Evolutionary conservation across 2,329 filamentous ascomycete species (phyloP).

Genomic region (Aspergillus neotritici): DNA sequence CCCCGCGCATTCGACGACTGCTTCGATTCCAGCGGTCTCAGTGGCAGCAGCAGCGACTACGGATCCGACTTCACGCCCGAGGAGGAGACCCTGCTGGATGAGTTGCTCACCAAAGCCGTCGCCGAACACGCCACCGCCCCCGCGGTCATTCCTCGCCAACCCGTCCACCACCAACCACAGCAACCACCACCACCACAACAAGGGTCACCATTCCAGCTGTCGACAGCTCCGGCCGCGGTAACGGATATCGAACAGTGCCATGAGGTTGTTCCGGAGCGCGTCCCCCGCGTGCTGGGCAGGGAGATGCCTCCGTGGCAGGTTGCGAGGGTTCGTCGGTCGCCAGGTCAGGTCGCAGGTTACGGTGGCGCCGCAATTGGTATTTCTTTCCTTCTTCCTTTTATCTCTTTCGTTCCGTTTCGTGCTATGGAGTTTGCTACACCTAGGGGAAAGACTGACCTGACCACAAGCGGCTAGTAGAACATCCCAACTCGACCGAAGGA

Average conservation of each 20-base stretch:
- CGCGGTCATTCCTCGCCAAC: conserved; percentile 14
- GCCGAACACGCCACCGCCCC: conserved; percentile 25
- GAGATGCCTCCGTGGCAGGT: conserved; percentile 28
- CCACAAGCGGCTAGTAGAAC: conserved; percentile 57
- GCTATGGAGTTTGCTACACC: background rate
- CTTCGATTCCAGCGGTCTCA: conserved; percentile 1
- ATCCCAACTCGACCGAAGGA: conserved; percentile 35
- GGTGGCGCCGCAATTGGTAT: conserved; percentile 28
- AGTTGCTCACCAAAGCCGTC: conserved; percentile 45
- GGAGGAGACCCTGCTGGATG: conserved; percentile 50
- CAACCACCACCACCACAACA: conserved; percentile 11
- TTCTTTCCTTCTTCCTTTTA: conserved; percentile 39
- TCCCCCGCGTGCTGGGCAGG: conserved; percentile 39
- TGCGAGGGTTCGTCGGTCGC: conserved; percentile 11
- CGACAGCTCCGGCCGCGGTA: conserved; percentile 17
- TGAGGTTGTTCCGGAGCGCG: conserved; percentile 30
- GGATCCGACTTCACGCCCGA: conserved; percentile 57
- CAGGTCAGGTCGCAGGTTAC: conserved; percentile 24
- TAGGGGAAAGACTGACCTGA: conserved; percentile 51
- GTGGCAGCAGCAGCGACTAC: conserved; percentile 49
- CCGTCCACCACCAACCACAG: conserved; percentile 14
- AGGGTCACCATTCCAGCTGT: conserved; percentile 3
- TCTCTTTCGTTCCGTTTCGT: conserved; percentile 20
- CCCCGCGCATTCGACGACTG: conserved; percentile 18
- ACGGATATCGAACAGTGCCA: conserved; percentile 44